Conservation (phyloP, 202 grass and related monocot genomes). For the Schoenoplectus tabernaemontani region DNA sequence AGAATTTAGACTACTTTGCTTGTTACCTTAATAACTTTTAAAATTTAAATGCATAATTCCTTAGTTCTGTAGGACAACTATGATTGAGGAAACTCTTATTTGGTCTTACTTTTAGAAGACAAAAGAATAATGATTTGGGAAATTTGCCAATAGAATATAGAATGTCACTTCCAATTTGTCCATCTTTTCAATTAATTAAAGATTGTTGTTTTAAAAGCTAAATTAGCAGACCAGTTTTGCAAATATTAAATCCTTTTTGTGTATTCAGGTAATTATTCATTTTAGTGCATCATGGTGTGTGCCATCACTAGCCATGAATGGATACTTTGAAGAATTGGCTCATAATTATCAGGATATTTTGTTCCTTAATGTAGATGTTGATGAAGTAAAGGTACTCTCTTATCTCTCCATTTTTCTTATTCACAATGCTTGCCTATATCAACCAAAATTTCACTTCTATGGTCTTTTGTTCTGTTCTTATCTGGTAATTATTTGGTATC, state of each 20-base stretch:
- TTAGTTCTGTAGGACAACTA: too few species aligned
- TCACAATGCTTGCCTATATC: neutral
- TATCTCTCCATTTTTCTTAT: neutral
- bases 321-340: constrained; percentile 82
- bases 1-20: too few species aligned
- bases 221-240: neutral
- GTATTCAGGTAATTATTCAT: constrained; percentile 64
- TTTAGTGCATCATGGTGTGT: constrained; percentile 96
- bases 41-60: too few species aligned
- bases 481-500: neutral
- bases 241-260: neutral
- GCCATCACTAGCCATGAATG: constrained; percentile 93
- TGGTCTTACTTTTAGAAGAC: too few species aligned
- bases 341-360: constrained; percentile 49
- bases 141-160: neutral
- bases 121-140: too few species aligned
- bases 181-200: neutral
- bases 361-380: constrained; percentile 87
- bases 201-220: neutral
- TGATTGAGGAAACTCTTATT: too few species aligned
- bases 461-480: neutral
- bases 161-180: neutral
- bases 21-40: too few species aligned
- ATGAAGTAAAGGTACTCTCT: constrained; percentile 59
- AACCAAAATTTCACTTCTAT: neutral